Base-by-base conservation (phyloP, 805 yeast species). In the Cyberlindnera americana region DNA sequence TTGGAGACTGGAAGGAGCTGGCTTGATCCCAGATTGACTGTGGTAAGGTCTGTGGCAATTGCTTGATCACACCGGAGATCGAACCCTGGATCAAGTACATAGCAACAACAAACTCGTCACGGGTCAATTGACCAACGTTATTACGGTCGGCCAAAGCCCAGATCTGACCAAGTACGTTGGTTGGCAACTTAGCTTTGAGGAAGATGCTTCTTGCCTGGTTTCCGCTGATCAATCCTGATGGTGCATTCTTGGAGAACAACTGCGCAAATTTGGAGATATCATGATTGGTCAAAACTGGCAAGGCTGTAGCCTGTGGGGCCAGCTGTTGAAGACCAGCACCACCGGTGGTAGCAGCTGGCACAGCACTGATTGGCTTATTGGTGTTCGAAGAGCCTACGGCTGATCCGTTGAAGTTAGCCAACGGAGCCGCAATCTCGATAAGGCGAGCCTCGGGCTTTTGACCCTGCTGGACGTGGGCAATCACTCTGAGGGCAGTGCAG, bases 31-130 rank as follows among this genome's bases (percentile, higher is more conserved):
- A 70, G n/a, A 64, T 38, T 23, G 52, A 40, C 21, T 55, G 54
- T 2, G 84, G 80, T 26, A 79, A 49, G 1, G 59, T 29, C 6
- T 62, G 46, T 7, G 86, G 81, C 53, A 88, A 66, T 35, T 78
- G 75, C 35, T 72, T 73, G 50, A 88, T 63, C 3, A 77, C 52
- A 28, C 88, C 85, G 53, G 78, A 75, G 54, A 88, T 69, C 23
- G 83, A 66, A 50, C 88, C 81, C 61, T 91, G 97, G 48, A 93
- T 87, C 57, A 93, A 72, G 62, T 86, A 95, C 99, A 93, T 91
- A 7, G 98, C 97, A 53, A 91, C 76, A 32, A 87, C 77, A 53
- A 93, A 93, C 58, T 87, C 90, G 13, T 80, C 72, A 56, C 80
- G 75, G 41, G 75, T 71, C 52, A 93, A 75, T 40, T 75, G 69